Evolutionary conservation across 179 eudicot species (phyloP).

Genomic region (Monotropa hypopitys): DNA sequence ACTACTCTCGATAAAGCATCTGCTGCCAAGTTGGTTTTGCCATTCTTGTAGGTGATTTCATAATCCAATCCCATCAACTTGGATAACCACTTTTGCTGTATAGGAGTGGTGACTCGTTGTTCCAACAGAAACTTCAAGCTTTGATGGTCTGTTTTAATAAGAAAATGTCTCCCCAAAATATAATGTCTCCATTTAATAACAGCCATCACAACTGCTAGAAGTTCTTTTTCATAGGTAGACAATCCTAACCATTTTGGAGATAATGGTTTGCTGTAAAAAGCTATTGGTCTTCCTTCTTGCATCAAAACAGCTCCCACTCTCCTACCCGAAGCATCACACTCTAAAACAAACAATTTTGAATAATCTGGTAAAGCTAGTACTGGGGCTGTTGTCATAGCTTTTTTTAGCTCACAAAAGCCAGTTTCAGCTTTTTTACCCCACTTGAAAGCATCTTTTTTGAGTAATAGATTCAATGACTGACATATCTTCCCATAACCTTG

Average conservation of each 20-base stretch:
- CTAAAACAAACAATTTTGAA: neutral
- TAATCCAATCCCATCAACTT: neutral
- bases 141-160: neutral
- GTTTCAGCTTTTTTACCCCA: neutral
- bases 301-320: constrained; percentile 2
- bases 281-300: neutral
- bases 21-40: neutral
- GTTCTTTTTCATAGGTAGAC: constrained; percentile 1
- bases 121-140: neutral
- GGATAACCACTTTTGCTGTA: neutral
- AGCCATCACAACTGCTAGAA: neutral
- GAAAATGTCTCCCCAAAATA: neutral
- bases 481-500: neutral
- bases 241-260: neutral
- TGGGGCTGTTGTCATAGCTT: neutral
- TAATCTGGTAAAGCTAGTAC: neutral
- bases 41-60: neutral
- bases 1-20: too few species aligned
- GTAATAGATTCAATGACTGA: neutral
- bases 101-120: neutral
- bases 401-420: neutral
- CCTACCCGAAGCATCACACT: neutral
- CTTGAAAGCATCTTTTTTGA: neutral
- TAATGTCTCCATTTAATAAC: neutral
- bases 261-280: neutral